Conservation (phyloP, 208 protist species). For the Trypanosoma congolense region DNA sequence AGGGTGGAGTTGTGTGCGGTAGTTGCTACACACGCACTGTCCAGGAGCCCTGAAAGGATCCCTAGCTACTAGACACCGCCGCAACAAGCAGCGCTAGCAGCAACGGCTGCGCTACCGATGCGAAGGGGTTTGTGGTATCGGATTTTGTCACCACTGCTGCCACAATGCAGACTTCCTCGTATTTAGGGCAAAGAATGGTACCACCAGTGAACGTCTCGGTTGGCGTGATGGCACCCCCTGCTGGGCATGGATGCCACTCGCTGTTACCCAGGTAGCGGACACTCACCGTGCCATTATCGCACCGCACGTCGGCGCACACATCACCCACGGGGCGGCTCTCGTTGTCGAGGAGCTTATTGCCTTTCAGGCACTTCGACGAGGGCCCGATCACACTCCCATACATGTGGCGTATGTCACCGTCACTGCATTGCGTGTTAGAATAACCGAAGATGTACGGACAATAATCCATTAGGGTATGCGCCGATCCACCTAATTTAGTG, state of each 20-base stretch:
- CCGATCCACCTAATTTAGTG: slow-evolving; percentile 9
- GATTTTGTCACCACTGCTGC: background rate
- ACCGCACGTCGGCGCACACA: slow-evolving; percentile 7
- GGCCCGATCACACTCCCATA: slow-evolving; percentile 24
- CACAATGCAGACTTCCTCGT: slow-evolving; percentile 9
- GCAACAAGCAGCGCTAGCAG: background rate
- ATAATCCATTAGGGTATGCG: slow-evolving; percentile 32
- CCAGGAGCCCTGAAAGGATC: background rate
- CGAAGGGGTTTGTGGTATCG: background rate
- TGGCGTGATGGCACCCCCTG: background rate
- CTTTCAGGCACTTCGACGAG: slow-evolving; percentile 15
- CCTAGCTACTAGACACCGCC: background rate
- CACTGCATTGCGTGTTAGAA: slow-evolving; percentile 15
- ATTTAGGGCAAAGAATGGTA: slow-evolving; percentile 9
- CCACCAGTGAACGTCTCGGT: background rate
- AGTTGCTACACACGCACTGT: too few relatives aligned
- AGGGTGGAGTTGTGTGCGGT: too few relatives aligned
- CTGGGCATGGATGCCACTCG: slow-evolving; percentile 5
- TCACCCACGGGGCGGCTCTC: background rate
- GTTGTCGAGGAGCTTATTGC: slow-evolving; percentile 4
- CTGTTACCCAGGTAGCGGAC: slow-evolving; percentile 5
- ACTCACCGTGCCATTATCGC: background rate
- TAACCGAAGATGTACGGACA: slow-evolving; percentile 28
- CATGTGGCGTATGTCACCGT: slow-evolving; percentile 8
- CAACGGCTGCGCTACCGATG: background rate